A percentile compares a stretch with the other conserved stretches of the same genome.
Conservation (phyloP, 2,329 filamentous ascomycete species). For the Botrytis galanthina region DNA sequence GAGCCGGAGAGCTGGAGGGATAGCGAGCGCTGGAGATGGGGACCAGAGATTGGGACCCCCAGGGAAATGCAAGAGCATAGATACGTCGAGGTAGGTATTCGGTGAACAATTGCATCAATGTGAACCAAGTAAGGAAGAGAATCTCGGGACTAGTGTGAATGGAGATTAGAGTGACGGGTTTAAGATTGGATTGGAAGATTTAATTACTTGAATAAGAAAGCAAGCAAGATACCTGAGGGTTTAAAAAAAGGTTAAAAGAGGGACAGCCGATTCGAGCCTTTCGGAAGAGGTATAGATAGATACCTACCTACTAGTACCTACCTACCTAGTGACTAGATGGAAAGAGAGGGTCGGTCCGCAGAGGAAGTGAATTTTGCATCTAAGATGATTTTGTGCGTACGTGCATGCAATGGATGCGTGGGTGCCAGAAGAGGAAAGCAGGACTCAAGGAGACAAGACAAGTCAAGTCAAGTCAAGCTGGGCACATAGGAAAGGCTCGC, state of each 20-base stretch:
- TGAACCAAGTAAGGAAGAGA: not conserved
- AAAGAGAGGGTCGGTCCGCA: not conserved
- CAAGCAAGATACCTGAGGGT: not conserved
- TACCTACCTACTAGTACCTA: too few species aligned
- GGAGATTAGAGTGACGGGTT: not conserved
- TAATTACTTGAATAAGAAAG: not conserved
- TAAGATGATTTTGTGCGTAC: not conserved
- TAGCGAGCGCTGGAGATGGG: not conserved
- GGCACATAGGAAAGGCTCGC: not conserved
- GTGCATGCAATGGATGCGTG: not conserved
- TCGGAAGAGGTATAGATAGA: not conserved
- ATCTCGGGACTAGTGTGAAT: not conserved
- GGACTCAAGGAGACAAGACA: not conserved
- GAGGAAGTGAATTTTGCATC: conserved; percentile 1
- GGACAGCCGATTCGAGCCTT: not conserved
- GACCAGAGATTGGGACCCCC: not conserved
- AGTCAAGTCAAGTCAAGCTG: not conserved
- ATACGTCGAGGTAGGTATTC: not conserved
- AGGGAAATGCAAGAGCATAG: not conserved
- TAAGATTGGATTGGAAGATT: not conserved
- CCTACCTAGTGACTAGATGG: not conserved
- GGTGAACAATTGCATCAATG: not conserved
- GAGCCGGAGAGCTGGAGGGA: not conserved
- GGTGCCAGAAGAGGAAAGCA: not conserved
- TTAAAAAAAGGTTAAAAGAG: not conserved